phyloP scores from a whole-genome alignment of 2,329 filamentous ascomycete species.

The Colletotrichum euphorbiae region DNA sequence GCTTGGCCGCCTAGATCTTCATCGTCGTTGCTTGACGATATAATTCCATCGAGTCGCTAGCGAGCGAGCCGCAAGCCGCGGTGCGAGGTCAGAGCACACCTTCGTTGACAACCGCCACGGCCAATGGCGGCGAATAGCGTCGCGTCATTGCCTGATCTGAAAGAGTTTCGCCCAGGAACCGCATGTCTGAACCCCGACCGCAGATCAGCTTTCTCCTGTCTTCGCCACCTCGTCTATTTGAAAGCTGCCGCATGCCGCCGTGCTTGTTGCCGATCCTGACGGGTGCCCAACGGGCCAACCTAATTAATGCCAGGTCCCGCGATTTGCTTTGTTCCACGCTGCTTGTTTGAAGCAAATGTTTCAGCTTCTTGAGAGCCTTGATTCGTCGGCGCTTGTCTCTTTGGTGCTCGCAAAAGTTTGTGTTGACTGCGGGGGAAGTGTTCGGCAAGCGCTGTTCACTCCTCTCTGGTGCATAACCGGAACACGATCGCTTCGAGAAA shows the following conservation, averaged over 20 bases:
- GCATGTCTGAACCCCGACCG: neutral
- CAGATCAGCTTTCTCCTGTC: constrained; percentile 4
- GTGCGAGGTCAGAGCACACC: neutral
- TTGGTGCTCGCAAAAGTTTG: neutral
- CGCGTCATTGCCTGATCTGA: neutral
- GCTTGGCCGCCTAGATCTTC: constrained; percentile 5
- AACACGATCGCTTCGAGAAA: no score
- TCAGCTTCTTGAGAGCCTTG: neutral
- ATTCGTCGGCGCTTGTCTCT: constrained; percentile 10
- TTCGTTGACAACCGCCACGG: no score
- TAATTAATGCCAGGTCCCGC: constrained; percentile 19
- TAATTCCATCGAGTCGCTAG: neutral
- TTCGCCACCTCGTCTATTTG: constrained; percentile 16
- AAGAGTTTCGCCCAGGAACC: neutral
- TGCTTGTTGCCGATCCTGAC: neutral
- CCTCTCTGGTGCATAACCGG: no score
- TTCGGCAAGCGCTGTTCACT: neutral
- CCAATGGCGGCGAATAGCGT: neutral
- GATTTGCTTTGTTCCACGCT: neutral
- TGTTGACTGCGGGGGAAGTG: no score
- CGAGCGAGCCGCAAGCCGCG: neutral
- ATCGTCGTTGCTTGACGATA: neutral
- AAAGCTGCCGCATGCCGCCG: constrained; percentile 6
- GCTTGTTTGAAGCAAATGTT: neutral
- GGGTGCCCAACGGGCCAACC: neutral